These are phyloP conservation scores for Lindgomyces ingoldianus DNA, from an alignment of 495 filamentous ascomycete genomes.

Conservation along the genomic window DNA sequence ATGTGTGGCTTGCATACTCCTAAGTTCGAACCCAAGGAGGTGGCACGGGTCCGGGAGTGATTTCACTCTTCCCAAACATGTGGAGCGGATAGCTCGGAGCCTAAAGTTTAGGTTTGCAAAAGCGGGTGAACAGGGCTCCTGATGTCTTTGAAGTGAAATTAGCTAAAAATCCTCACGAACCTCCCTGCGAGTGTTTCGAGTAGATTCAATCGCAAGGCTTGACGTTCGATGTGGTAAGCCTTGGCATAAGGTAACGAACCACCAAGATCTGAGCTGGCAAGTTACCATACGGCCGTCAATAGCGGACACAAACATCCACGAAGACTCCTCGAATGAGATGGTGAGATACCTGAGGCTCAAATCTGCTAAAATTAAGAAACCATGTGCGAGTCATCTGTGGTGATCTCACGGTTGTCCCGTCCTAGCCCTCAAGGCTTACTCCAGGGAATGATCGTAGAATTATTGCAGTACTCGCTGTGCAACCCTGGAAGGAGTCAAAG, in stretches of 20 bases:
- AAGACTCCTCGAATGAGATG: too few species aligned
- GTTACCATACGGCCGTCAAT: too few species aligned
- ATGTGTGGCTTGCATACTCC: slow-evolving; percentile 13
- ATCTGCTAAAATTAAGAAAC: background rate
- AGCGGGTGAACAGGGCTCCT: background rate
- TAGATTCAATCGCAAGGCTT: background rate
- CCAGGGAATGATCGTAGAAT: background rate
- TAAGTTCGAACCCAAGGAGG: too few species aligned
- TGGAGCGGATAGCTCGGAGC: background rate
- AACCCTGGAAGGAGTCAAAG: background rate
- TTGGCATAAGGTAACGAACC: background rate
- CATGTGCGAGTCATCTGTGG: too few species aligned
- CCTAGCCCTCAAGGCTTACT: background rate
- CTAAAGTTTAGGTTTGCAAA: background rate
- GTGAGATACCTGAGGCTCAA: background rate
- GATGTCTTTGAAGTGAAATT: background rate
- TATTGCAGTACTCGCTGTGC: background rate
- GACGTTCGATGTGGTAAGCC: background rate
- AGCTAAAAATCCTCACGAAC: background rate
- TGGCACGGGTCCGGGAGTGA: too few species aligned
- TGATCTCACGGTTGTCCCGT: too few species aligned
- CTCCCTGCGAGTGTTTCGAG: background rate
- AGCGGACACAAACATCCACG: too few species aligned
- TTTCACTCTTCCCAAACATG: too few species aligned
- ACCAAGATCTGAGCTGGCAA: too few species aligned